Base-by-base conservation (phyloP, 306 rosid species). In the Prunus mongolica region DNA sequence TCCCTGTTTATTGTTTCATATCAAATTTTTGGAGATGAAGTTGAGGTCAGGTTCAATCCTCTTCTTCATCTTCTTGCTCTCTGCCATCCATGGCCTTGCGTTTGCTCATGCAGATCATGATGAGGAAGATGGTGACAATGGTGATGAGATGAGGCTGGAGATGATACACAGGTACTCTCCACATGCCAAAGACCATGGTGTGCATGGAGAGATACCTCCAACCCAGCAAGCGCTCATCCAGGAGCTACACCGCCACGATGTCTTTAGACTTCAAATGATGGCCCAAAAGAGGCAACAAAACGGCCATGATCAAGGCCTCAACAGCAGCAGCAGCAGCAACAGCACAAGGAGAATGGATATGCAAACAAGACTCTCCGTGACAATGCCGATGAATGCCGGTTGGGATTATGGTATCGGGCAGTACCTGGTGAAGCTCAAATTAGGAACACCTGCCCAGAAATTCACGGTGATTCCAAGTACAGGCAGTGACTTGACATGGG, bases 401-500 rank as follows among this genome's bases (percentile, higher is more conserved):
- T 76, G 87, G 0, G 98, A 92, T 41, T 79, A 25, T 54, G 89
- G 86, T 0, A 28, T 32, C 15, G 97, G 97, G 0, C 84, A 85
- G 83, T 95, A 92, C 65, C 86, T 95, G 45, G 93, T 86, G 2
- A 61, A 83, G 6, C 83, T 95, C 3, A 72, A 71, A 62, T 83
- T 95, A 1, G 98, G 98, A 6, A 83, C 90, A 5, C 97, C 98
- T 0, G 68, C 75, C 0, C 93, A 90, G 79, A 79, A 3, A 0
- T 82, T 90, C 57, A 55, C 87, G 90, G 61, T 95, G 63, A 69
- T 84, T 19, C 97, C 86, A 0, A 96, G 92, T n/a, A 85, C 97
- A 0, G 98, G 91, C 2, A 92, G 91, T 56, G 97, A 95, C 14
- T 77, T 95, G 56, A 90, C 93, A 1, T 95, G 98, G 98, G 38